These are phyloP conservation scores for Myotisia sp. DNA, from an alignment of 2,329 filamentous ascomycete genomes.

Conservation along the genomic window DNA sequence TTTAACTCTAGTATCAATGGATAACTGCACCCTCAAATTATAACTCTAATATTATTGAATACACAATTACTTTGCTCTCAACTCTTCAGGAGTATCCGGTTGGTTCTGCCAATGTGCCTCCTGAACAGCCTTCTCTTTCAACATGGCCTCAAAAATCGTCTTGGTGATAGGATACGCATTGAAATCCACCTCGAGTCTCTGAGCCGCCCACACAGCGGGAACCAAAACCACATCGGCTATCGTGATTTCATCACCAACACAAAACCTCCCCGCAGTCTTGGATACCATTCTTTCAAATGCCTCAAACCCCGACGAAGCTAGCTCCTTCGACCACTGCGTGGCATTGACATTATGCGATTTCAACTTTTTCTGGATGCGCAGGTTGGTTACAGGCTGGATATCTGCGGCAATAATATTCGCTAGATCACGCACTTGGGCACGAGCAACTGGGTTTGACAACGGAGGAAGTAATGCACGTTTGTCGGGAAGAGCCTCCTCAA, in stretches of 20 bases:
- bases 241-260: conserved; percentile 41
- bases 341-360: conserved; percentile 27
- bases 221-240: conserved; percentile 46
- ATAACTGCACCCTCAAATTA: too few species aligned
- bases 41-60: too few species aligned
- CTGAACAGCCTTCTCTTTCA: conserved; percentile 37
- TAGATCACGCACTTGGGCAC: conserved; percentile 41
- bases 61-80: conserved; percentile 17
- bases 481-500: conserved; percentile 41
- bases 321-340: conserved; percentile 38
- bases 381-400: conserved; percentile 47
- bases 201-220: conserved; percentile 45
- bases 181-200: conserved; percentile 42
- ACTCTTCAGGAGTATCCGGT: conserved; percentile 39
- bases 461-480: conserved; percentile 33
- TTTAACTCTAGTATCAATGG: too few species aligned
- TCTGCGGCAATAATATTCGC: conserved; percentile 43
- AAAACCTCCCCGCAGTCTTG: conserved; percentile 35
- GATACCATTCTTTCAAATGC: conserved; percentile 40
- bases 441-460: conserved; percentile 22
- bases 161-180: conserved; percentile 34
- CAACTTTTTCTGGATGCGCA: conserved; percentile 39
- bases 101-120: conserved; percentile 42
- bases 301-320: conserved; percentile 39
- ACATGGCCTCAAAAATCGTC: conserved; percentile 34